phyloP scores from a whole-genome alignment of 352 stramenopile genomes.

The Saprolegnia parasitica region DNA sequence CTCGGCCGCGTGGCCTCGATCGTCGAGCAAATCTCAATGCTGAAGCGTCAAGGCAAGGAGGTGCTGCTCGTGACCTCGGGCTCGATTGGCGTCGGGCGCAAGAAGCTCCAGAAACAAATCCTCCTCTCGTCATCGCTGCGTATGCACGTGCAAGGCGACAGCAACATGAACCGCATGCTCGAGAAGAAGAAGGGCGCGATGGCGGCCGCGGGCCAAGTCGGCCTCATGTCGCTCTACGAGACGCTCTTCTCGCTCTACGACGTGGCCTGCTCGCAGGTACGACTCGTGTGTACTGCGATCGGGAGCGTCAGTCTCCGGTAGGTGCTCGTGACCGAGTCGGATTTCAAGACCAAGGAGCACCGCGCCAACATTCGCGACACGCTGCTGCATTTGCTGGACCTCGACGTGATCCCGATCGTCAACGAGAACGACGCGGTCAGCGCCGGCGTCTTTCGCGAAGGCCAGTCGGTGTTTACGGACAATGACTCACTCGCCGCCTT shows the following conservation, averaged over 20 bases:
- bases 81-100: slow-evolving; percentile 91
- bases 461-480: slow-evolving; percentile 94
- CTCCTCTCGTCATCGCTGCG: slow-evolving; percentile 81
- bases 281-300: no score
- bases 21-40: slow-evolving; percentile 90
- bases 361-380: slow-evolving; percentile 83
- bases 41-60: slow-evolving; percentile 89
- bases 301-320: not conserved
- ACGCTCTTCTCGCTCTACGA: slow-evolving; percentile 95
- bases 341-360: slow-evolving; percentile 83
- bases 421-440: slow-evolving; percentile 99
- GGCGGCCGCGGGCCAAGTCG: slow-evolving; percentile 93
- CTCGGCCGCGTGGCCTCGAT: slow-evolving; percentile 88
- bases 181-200: slow-evolving; percentile 84
- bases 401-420: slow-evolving; percentile 98
- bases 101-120: slow-evolving; percentile 92
- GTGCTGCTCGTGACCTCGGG: slow-evolving; percentile 87
- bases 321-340: slow-evolving; percentile 68
- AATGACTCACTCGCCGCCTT: slow-evolving; percentile 93
- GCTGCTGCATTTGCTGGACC: slow-evolving; percentile 87
- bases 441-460: slow-evolving; percentile 91
- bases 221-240: slow-evolving; percentile 97
- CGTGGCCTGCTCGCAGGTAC: slow-evolving; percentile 90
- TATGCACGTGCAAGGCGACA: slow-evolving; percentile 82
- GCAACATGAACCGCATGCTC: slow-evolving; percentile 82